Conservation (phyloP, 805 yeast species). For the Nakazawaea ishiwadae region DNA sequence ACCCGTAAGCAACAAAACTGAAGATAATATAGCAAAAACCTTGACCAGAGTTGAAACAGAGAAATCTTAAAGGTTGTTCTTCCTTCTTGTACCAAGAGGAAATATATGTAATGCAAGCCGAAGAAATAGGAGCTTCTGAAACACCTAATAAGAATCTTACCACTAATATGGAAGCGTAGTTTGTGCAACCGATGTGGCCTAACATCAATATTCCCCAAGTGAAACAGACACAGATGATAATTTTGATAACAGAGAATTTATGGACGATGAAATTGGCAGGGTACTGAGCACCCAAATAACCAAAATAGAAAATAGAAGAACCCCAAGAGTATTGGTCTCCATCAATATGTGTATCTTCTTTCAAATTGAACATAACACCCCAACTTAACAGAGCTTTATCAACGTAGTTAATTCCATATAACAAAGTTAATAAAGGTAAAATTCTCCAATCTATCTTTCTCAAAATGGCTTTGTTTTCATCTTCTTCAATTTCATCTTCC, state of each 20-base stretch:
- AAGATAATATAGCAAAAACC: slow-evolving; percentile 26
- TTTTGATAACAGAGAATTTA: slow-evolving; percentile 26
- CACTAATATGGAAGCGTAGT: slow-evolving; percentile 29
- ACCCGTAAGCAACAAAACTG: slow-evolving; percentile 23
- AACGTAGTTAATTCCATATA: slow-evolving; percentile 25
- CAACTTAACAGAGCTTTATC: slow-evolving; percentile 39
- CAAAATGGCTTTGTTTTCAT: slow-evolving; percentile 25
- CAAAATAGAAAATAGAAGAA: slow-evolving; percentile 59
- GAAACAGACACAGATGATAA: slow-evolving; percentile 23
- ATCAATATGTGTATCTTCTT: slow-evolving; percentile 31
- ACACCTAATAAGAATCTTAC: slow-evolving; percentile 31
- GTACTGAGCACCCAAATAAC: slow-evolving; percentile 56
- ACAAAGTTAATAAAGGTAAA: slow-evolving; percentile 24
- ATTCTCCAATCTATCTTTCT: slow-evolving; percentile 31
- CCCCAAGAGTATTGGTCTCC: slow-evolving; percentile 49
- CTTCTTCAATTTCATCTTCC: slow-evolving; percentile 20
- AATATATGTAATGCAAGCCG: slow-evolving; percentile 26
- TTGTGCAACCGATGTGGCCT: slow-evolving; percentile 29
- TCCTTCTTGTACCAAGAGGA: slow-evolving; percentile 27
- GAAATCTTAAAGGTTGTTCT: slow-evolving; percentile 27
- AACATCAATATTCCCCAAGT: slow-evolving; percentile 31
- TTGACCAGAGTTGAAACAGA: slow-evolving; percentile 22
- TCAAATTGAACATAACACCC: slow-evolving; percentile 43
- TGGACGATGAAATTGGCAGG: slow-evolving; percentile 39
- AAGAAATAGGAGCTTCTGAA: slow-evolving; percentile 31